Conservation (phyloP, 2,329 filamentous ascomycete genomes). For the Pseudocercospora ulei region DNA sequence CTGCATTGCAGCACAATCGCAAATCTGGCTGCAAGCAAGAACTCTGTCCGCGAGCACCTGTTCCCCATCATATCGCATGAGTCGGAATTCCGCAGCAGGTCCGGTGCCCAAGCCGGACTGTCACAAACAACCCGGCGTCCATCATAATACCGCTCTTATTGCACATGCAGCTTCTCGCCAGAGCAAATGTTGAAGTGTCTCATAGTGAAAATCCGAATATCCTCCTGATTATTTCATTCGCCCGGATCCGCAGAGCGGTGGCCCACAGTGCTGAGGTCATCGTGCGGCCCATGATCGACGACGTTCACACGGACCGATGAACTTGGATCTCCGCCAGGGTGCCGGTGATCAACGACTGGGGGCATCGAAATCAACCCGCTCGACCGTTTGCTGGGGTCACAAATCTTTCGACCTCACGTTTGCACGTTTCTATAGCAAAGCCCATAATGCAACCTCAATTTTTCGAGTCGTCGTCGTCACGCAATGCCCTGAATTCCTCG, state of each 20-base stretch:
- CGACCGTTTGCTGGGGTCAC: not conserved
- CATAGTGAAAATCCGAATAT: not conserved
- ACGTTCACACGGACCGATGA: not conserved
- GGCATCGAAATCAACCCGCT: constrained; percentile 4
- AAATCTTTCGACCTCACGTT: constrained; percentile 6
- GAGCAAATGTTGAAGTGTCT: constrained; percentile 1
- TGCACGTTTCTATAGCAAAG: constrained; percentile 3
- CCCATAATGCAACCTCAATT: too few relatives aligned
- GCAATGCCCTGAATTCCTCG: not conserved
- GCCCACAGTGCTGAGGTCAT: not conserved
- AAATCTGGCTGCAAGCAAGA: constrained; percentile 9
- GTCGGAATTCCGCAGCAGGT: too few relatives aligned
- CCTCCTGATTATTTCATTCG: constrained; percentile 3
- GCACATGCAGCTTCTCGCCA: constrained; percentile 2
- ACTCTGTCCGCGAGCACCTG: constrained; percentile 5
- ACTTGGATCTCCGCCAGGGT: constrained; percentile 2
- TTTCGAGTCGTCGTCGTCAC: too few relatives aligned
- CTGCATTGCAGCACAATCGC: constrained; percentile 10
- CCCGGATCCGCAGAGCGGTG: not conserved
- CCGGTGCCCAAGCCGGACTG: too few relatives aligned
- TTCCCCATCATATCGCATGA: constrained; percentile 11
- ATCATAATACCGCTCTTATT: constrained; percentile 4
- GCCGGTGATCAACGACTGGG: constrained; percentile 6
- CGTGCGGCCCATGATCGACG: constrained; percentile 1
- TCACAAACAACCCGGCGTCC: constrained; percentile 6